Percentiles rank a stretch among this genome's conserved stretches.
Evolutionary conservation across 129 eudicot species (phyloP).

Genomic region (Escallonia herrerae): DNA sequence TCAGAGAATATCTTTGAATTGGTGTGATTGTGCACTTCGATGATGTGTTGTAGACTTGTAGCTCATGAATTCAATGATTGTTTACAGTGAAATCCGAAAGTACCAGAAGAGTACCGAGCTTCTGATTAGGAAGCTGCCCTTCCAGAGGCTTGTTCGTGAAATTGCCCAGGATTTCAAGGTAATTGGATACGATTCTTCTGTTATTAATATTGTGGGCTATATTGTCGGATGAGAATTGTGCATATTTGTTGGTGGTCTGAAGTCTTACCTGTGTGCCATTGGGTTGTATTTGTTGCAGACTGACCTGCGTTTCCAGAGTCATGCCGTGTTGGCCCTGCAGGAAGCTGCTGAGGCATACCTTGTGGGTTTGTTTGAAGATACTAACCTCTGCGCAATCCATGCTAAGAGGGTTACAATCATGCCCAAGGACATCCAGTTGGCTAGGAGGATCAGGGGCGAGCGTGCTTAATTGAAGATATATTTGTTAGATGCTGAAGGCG

Average conservation of each 20-base stretch:
- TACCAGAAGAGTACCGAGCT: constrained; percentile 59
- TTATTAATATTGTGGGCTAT: background rate
- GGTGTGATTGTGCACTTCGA: background rate
- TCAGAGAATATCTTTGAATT: background rate
- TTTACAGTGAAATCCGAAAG: constrained; percentile 59
- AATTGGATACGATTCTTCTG: background rate
- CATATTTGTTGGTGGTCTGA: background rate
- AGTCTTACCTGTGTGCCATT: too few species aligned
- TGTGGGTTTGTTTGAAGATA: constrained; percentile 76
- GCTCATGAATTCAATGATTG: background rate
- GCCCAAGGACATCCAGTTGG: constrained; percentile 94
- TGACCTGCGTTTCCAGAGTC: constrained; percentile 35
- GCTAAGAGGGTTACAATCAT: constrained; percentile 93
- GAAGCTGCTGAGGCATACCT: constrained; percentile 86
- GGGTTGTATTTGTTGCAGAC: constrained; percentile 5
- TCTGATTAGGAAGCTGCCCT: constrained; percentile 65
- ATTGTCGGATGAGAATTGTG: background rate
- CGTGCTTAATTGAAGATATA: constrained; percentile 51
- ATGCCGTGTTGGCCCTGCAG: constrained; percentile 78
- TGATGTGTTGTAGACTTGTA: background rate
- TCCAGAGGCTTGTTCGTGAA: constrained; percentile 66
- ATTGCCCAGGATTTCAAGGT: constrained; percentile 49
- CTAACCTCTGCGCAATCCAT: constrained; percentile 81
- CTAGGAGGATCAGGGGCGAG: constrained; percentile 90
- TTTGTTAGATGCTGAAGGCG: background rate